A percentile compares a stretch with the other conserved stretches of the same genome.
Conservation (phyloP, 164 flowering plant genomes). For the Sextonia rubra region DNA sequence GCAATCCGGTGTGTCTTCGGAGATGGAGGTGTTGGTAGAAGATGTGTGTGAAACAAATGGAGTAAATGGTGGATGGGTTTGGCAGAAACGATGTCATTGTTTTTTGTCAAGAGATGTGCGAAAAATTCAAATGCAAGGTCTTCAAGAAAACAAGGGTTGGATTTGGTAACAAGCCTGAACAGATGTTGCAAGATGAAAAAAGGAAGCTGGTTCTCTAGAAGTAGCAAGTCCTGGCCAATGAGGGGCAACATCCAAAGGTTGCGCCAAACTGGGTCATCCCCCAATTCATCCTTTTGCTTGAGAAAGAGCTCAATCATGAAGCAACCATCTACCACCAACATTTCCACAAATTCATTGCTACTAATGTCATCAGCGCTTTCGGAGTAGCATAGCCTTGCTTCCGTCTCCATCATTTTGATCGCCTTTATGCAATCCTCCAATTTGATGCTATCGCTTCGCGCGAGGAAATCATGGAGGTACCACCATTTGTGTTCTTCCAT, state of each 20-base stretch:
- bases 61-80: neutral
- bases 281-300: neutral
- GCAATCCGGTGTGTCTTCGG: neutral
- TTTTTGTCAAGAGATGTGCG: neutral
- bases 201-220: constrained; percentile 10
- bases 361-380: neutral
- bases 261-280: neutral
- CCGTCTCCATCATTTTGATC: neutral
- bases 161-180: neutral
- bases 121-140: neutral
- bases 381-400: neutral
- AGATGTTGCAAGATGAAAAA: constrained; percentile 1
- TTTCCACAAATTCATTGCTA: constrained; percentile 2
- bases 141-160: neutral
- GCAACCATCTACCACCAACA: constrained; percentile 1
- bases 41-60: constrained; percentile 1
- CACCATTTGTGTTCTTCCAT: constrained; percentile 2
- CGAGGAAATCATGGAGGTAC: neutral
- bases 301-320: neutral
- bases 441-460: neutral
- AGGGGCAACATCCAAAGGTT: neutral
- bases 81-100: neutral
- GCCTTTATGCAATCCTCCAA: neutral
- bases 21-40: neutral
- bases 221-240: neutral